These are phyloP conservation scores for Oryza longistaminata DNA, from an alignment of 176 grass and related monocot species.

Conservation along the genomic window DNA sequence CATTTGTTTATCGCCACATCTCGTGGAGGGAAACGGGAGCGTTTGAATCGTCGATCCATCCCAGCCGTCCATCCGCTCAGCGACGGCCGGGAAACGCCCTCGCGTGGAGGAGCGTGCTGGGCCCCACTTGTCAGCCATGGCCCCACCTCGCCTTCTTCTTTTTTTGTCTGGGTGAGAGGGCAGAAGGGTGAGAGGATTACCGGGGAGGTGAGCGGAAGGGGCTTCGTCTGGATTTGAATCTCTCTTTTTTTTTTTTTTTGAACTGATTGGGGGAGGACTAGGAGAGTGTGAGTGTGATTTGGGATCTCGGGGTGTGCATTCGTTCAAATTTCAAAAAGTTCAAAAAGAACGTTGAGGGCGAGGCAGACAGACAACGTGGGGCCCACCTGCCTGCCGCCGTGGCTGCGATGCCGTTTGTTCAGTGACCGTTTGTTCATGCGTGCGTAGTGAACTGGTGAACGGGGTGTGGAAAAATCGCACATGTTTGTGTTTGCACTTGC, in stretches of 20 bases:
- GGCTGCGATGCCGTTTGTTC: background rate
- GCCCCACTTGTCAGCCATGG: background rate
- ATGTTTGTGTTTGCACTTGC: background rate
- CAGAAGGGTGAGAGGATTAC: background rate
- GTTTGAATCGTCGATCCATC: background rate
- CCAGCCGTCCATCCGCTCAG: background rate
- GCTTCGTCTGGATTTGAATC: background rate
- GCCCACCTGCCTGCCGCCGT: background rate
- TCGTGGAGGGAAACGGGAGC: background rate
- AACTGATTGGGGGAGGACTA: background rate
- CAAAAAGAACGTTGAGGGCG: background rate
- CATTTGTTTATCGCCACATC: background rate
- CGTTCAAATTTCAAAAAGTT: background rate
- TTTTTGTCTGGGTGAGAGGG: too few species aligned
- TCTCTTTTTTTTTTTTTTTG: background rate
- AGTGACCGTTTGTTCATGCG: slow-evolving; percentile 9
- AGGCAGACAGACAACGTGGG: background rate
- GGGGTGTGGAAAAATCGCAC: background rate
- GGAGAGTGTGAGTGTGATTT: background rate
- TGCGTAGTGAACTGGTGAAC: background rate
- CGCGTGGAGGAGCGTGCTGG: slow-evolving; percentile 15
- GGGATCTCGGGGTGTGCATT: background rate
- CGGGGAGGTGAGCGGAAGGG: background rate
- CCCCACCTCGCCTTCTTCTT: too few species aligned
- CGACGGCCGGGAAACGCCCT: background rate